These are phyloP conservation scores for Nematodospora anomalae DNA, from an alignment of 1,139 yeast genomes.

Conservation along the genomic window DNA sequence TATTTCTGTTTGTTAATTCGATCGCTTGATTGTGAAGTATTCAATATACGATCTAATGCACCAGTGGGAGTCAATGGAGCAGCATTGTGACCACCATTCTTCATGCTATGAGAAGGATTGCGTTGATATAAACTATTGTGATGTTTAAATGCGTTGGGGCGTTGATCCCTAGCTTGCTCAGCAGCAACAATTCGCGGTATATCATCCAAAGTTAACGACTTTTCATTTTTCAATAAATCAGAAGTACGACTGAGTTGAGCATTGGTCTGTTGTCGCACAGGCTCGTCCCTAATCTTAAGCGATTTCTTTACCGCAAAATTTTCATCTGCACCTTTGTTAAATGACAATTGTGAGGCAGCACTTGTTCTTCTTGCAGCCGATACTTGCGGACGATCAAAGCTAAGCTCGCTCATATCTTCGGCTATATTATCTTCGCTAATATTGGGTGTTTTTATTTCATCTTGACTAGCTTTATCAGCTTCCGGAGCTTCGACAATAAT, in stretches of 20 bases:
- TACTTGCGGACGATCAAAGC: slow-evolving; percentile 5
- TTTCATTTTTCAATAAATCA: slow-evolving; percentile 73
- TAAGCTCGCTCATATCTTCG: slow-evolving; percentile 14
- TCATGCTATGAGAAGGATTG: slow-evolving; percentile 22
- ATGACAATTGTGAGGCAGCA: slow-evolving; percentile 19
- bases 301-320: slow-evolving; percentile 37
- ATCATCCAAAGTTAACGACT: slow-evolving; percentile 88
- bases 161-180: slow-evolving; percentile 90
- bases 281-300: slow-evolving; percentile 48
- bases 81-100: slow-evolving; percentile 8
- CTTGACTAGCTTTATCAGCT: slow-evolving; percentile 42
- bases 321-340: slow-evolving; percentile 19
- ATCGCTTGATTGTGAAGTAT: slow-evolving; percentile 9
- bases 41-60: slow-evolving; percentile 14
- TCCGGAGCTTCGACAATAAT: slow-evolving; percentile 53
- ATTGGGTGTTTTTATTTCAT: slow-evolving; percentile 15
- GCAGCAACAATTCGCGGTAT: slow-evolving; percentile 96
- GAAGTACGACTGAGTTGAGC: slow-evolving; percentile 55
- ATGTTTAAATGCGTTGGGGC: slow-evolving; percentile 82
- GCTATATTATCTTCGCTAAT: slow-evolving; percentile 17
- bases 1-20: slow-evolving; percentile 35
- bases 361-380: slow-evolving; percentile 10
- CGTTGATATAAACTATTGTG: slow-evolving; percentile 51
- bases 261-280: slow-evolving; percentile 32
- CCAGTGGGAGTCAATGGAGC: slow-evolving; percentile 13